Base-by-base conservation (phyloP, 805 yeast genomes). In the Starmerella cellae region DNA sequence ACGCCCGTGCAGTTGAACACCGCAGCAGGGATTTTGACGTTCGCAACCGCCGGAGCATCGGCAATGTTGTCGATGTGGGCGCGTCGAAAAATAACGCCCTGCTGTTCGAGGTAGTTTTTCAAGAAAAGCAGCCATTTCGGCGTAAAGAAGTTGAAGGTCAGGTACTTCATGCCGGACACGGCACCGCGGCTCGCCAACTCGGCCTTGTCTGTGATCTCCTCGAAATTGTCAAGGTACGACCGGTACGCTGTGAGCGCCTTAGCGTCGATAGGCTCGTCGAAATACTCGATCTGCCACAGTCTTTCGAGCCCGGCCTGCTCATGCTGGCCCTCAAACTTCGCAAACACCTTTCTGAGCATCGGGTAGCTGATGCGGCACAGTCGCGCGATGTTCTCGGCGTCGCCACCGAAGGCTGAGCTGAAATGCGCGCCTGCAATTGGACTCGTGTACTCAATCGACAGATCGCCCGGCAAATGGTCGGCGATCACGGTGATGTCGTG, bases 1-100 rank as follows among this genome's bases (percentile, higher is more conserved):
- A 79, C 63, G 6, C 93, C 94, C 0, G 85, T 68, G 58, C 93
- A 81, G 53, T 82, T 82, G 68, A 81, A 77, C 8, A 80, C 78
- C 5, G 60, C 64, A 33, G 65, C 58, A 1, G 75, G 66, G 5
- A 30, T 3, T 3, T 16, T n/a, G 4, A 30, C 44, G 16, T 32
- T 21, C 11, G 55, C 39, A 11, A 38, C 37, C 4, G 47, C 39
- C 11, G 46, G 48, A 1, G 81, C 83, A 48, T 79, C 76, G 4
- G 71, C 56, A 35, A 81, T 65, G 53, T 77, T 77, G 1, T 64
- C 52, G 24, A 80, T 47, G 24, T 64, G 69, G 23, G 58, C 53
- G 47, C 74, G 67, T 6, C 57, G 43, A 45, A 79, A 74, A 0
- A 45, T 54, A 14, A 79, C 77, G 1, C 82, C 83, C 24, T 55